Base-by-base conservation (phyloP, 2,329 filamentous ascomycete species). In the Knoxdaviesia capensis region DNA sequence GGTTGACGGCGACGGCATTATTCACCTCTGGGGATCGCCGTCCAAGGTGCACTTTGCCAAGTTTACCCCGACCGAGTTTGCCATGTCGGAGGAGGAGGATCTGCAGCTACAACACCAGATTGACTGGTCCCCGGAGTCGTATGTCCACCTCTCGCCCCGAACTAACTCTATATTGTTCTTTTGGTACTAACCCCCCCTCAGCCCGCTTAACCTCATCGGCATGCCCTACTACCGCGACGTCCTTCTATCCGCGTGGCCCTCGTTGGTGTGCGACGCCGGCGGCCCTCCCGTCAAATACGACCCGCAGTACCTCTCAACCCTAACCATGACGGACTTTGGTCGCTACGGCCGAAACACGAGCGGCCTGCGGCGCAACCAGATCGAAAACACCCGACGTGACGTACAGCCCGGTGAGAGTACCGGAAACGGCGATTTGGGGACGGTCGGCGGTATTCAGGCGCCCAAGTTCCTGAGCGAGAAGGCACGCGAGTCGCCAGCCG, bases 381-480 rank as follows among this genome's bases (percentile, higher is more conserved):
- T 80, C 2, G 82, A 90, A 51, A 76, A 84, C 50, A 86, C 80
- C 7, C 75, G 84, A 31, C 20, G 20, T 2, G 20, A 20, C 20
- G 20, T 20, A 20, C 20, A 20, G 3, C 20, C 20, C 2, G 20
- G 20, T 20, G 20, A 20, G 2, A 20, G 20, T 20, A 20, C 20
- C 20, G 20, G 20, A 20, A 66, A 70, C 36, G 54, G 66, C 34
- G 69, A 78, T 42, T 76, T 73, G 40, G 60, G 66, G 1, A 68
- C 72, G 36, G 70, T 74, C 37, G 69, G 78, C 32, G 64, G 52
- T 50, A 76, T 73, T 49, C 77, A 71, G 50, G 78, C 84, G 1
- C 90, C 90, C 3, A 94, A 88, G 51, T 96, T 98, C 54, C 61
- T 98, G 43, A 96, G 90, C 55, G 88, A 98, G 55, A 93, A 92